Percentiles rank a stretch among this genome's conserved stretches.
Evolutionary conservation across 2,329 filamentous ascomycete species (phyloP).

Genomic region (Cryphonectria japonica): DNA sequence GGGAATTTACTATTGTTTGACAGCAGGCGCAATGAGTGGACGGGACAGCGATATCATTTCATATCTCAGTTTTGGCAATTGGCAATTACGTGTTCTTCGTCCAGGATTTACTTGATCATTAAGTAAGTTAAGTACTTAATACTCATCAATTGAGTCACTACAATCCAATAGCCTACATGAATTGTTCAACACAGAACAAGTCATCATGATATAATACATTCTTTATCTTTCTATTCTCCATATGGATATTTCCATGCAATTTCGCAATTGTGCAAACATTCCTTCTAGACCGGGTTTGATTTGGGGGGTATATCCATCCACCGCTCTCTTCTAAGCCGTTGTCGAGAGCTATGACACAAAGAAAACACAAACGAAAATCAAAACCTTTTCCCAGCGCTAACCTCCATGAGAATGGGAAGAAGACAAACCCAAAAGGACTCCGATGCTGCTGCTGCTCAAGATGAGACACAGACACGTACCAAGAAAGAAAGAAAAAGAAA

Average conservation of each 20-base stretch:
- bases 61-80: no score
- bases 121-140: no score
- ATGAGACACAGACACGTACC: background rate
- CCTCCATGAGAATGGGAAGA: background rate
- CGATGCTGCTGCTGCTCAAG: background rate
- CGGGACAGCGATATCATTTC: no score
- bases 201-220: background rate
- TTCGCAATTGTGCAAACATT: constrained; percentile 5
- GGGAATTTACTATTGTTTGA: background rate
- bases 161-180: background rate
- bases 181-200: background rate
- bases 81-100: no score
- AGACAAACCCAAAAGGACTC: background rate
- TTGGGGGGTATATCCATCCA: constrained; percentile 6
- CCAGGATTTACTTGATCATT: no score
- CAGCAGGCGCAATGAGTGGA: background rate
- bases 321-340: constrained; percentile 1
- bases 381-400: background rate
- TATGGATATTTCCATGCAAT: background rate
- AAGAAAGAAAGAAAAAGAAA: background rate
- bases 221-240: background rate
- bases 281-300: background rate
- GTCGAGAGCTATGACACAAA: background rate
- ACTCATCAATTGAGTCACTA: background rate
- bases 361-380: background rate